Conservation (phyloP, 345 rosid genomes). For the Dimocarpus longan region DNA sequence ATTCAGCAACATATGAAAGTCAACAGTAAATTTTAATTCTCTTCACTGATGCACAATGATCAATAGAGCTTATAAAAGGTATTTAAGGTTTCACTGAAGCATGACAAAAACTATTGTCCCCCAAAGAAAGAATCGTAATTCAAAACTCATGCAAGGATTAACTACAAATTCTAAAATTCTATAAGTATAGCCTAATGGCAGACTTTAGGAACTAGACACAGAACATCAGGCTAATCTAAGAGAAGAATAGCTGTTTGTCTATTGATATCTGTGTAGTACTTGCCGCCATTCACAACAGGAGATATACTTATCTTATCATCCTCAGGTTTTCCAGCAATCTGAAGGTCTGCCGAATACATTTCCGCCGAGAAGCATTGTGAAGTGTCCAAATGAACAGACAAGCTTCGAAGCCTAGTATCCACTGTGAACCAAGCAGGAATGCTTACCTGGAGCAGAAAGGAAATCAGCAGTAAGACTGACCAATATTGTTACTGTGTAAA, state of each 20-base stretch:
- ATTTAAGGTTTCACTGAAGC: neutral
- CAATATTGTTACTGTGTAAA: neutral
- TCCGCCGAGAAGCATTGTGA: slow-evolving; percentile 99
- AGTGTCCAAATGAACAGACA: slow-evolving; percentile 93
- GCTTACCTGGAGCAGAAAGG: slow-evolving; percentile 66
- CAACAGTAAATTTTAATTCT: neutral
- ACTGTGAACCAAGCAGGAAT: slow-evolving; percentile 97
- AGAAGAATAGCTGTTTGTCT: neutral
- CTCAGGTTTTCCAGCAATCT: slow-evolving; percentile 89
- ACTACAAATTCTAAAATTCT: neutral
- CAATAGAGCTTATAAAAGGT: neutral
- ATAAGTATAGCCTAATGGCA: neutral
- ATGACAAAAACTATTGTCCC: neutral
- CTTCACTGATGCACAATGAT: neutral
- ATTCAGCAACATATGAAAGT: neutral
- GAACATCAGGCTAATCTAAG: neutral
- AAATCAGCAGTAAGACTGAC: slow-evolving; percentile 25
- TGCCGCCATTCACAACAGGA: neutral
- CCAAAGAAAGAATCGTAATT: neutral
- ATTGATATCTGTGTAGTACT: neutral
- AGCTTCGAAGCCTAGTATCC: slow-evolving; percentile 93
- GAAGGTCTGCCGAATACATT: slow-evolving; percentile 97
- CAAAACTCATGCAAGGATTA: neutral
- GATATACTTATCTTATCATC: slow-evolving; percentile 79
- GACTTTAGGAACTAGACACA: neutral